Evolutionary conservation across 2,329 filamentous ascomycete species (phyloP).

Genomic region (Calycina herbarum): DNA sequence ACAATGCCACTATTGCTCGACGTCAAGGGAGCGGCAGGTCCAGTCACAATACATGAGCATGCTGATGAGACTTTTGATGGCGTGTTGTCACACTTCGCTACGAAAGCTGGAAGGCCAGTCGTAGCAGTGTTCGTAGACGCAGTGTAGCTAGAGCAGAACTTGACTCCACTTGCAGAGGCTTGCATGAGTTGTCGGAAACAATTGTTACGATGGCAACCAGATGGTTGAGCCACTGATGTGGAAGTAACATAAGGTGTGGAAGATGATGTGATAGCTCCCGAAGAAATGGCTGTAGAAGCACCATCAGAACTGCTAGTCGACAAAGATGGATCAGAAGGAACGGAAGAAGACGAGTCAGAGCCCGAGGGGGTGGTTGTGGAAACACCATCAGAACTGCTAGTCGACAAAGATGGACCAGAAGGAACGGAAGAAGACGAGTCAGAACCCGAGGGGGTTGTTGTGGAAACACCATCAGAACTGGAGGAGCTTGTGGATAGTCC

Average conservation of each 20-base stretch:
- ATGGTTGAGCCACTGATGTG: neutral
- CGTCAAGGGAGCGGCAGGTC: neutral
- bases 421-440: neutral
- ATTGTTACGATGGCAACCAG: slow-evolving; percentile 30
- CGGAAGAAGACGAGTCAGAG: neutral
- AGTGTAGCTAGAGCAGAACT: slow-evolving; percentile 33
- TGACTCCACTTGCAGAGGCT: slow-evolving; percentile 20
- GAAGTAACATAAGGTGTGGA: neutral
- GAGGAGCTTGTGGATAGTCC: neutral
- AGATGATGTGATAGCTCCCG: neutral
- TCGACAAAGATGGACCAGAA: neutral
- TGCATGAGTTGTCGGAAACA: slow-evolving; percentile 30
- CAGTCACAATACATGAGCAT: slow-evolving; percentile 28
- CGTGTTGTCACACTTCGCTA: slow-evolving; percentile 26
- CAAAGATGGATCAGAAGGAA: neutral
- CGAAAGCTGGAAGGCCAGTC: slow-evolving; percentile 27
- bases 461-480: neutral
- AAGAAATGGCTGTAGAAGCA: slow-evolving; percentile 6
- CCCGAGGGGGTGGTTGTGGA: neutral
- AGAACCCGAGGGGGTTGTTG: neutral
- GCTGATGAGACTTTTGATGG: slow-evolving; percentile 30
- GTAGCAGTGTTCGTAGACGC: slow-evolving; percentile 23
- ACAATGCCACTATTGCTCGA: slow-evolving; percentile 5
- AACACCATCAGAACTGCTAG: neutral
- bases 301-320: neutral